phyloP scores from a whole-genome alignment of 2,329 filamentous ascomycete genomes.

The Verticillium isaacii region DNA sequence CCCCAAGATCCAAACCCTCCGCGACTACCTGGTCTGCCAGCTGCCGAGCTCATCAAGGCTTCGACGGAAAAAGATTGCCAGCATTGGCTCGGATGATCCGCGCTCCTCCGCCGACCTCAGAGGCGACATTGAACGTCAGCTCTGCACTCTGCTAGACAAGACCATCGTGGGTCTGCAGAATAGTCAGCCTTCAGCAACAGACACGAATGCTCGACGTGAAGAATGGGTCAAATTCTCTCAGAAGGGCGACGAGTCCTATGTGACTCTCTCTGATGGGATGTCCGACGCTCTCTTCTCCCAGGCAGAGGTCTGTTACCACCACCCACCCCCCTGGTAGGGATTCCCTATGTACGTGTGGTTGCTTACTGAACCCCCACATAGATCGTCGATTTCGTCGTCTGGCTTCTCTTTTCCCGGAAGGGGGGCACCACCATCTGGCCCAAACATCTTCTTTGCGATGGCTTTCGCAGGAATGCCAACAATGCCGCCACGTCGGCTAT shows the following conservation, averaged over 20 bases:
- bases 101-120: conserved; percentile 12
- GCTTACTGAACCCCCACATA: conserved; percentile 24
- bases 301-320: conserved; percentile 49
- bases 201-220: conserved; percentile 38
- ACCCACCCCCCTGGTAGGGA: not conserved
- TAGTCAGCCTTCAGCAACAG: conserved; percentile 17
- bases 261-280: conserved; percentile 45
- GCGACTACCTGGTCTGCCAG: conserved; percentile 62
- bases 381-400: conserved; percentile 75
- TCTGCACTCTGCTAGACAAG: conserved; percentile 61
- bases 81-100: conserved; percentile 28
- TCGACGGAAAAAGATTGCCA: conserved; percentile 51
- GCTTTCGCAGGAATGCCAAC: conserved; percentile 55
- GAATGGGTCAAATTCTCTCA: conserved; percentile 61
- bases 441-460: conserved; percentile 77
- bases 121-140: conserved; percentile 29
- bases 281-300: conserved; percentile 48
- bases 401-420: conserved; percentile 65
- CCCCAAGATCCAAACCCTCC: conserved; percentile 57
- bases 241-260: conserved; percentile 51
- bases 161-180: conserved; percentile 51
- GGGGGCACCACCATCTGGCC: conserved; percentile 42
- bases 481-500: conserved; percentile 35
- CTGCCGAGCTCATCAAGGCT: conserved; percentile 64
- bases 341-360: not conserved